These are phyloP conservation scores for Beauveria rudraprayagi DNA, from an alignment of 2,329 filamentous ascomycete genomes.

Conservation along the genomic window DNA sequence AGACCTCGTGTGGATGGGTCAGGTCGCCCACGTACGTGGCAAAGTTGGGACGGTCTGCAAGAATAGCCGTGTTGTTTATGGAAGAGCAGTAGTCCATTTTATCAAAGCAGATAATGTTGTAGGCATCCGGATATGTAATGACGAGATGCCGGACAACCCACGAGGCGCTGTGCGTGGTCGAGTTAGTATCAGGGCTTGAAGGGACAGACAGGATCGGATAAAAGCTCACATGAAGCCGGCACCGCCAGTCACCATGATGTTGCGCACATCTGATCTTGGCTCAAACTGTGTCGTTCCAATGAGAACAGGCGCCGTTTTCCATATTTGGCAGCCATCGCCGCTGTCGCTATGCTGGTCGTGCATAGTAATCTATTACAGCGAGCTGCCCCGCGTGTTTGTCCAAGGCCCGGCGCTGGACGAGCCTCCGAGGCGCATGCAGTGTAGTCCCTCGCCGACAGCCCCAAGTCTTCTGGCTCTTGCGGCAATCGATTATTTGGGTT, in stretches of 20 bases:
- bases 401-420: neutral
- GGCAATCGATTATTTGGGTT: neutral
- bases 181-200: neutral
- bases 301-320: conserved; percentile 64
- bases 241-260: conserved; percentile 77
- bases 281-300: conserved; percentile 63
- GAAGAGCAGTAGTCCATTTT: conserved; percentile 79
- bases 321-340: conserved; percentile 40
- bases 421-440: neutral
- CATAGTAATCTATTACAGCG: neutral
- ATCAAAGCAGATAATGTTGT: conserved; percentile 77
- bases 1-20: conserved; percentile 60
- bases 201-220: neutral
- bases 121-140: conserved; percentile 62
- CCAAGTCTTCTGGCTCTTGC: neutral
- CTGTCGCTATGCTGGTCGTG: conserved; percentile 21
- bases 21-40: conserved; percentile 74
- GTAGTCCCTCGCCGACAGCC: neutral
- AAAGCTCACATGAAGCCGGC: conserved; percentile 72
- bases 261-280: conserved; percentile 60
- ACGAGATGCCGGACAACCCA: conserved; percentile 76
- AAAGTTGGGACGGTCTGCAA: conserved; percentile 64
- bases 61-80: conserved; percentile 66
- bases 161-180: conserved; percentile 51
- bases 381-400: neutral